Evolutionary conservation across 2,329 filamentous ascomycete species (phyloP), one percentile per base, ranked within the genome.

Genomic region (Colletotrichum graminicola): DNA sequence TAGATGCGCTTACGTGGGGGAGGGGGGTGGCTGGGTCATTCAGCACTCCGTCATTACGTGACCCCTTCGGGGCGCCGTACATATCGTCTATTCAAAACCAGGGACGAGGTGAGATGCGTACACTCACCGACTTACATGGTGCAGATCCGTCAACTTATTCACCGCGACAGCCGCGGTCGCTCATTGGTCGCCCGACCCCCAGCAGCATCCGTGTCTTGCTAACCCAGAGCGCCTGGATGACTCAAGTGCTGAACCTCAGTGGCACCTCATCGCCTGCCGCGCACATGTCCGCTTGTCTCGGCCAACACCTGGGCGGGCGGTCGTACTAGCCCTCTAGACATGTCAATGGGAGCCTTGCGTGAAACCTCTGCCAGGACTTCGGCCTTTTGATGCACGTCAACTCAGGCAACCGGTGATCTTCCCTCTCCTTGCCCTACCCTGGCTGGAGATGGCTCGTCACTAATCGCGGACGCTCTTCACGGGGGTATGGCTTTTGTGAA

Each of bases 61-160:
- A 45, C 39, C 41, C 39, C 47, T 54, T 55, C 39, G n/a, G 51
- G n/a, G n/a, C 26, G 43, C 51, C 34, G 16, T 21, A 18, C 29
- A 47, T 7, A 23, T 23, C 21, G 45, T 47, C 43, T 14, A 36
- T 32, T 3, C 29, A 36, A 51, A 52, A 45, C 23, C 41, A 71
- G 63, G 51, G 64, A 18, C 65, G 52, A 59, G 68, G 68, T 59
- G 64, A 71, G 43, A 45, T 59, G n/a, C 43, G n/a, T 12, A 57
- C 52, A 41, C 59, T 57, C 52, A 47, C 65, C 60, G 69, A 69
- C 69, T 72, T 69, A 64, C 59, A 64, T 55, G 57, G 51, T 18
- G 26, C 52, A 8, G 62, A 59, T 43, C 68, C 54, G 45, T 54
- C 54, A 23, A 64, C 23, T 32, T 64, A 29, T 69, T 29, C 66